Evolutionary conservation across 164 flowering plant genomes (phyloP).

Genomic region (Kingdonia uniflora): DNA sequence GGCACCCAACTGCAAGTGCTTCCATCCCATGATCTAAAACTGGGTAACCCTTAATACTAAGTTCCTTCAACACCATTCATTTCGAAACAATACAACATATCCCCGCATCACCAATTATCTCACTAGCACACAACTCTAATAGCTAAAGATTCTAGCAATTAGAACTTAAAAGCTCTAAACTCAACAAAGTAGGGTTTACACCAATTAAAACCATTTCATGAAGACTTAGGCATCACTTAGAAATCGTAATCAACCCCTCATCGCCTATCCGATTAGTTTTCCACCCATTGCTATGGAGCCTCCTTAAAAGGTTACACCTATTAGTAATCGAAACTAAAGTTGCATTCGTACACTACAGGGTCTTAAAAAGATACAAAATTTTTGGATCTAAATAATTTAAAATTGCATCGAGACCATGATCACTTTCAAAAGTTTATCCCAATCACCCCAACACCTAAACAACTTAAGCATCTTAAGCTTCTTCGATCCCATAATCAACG

Average conservation of each 20-base stretch:
- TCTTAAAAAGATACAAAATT: slow-evolving; percentile 56
- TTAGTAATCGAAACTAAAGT: slow-evolving; percentile 47
- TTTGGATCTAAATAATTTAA: slow-evolving; percentile 46
- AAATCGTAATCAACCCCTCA: slow-evolving; percentile 57
- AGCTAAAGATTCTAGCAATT: slow-evolving; percentile 56
- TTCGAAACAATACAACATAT: slow-evolving; percentile 57
- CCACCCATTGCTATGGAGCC: slow-evolving; percentile 88
- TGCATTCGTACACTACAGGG: slow-evolving; percentile 54
- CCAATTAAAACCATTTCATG: slow-evolving; percentile 76
- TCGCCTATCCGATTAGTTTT: slow-evolving; percentile 70
- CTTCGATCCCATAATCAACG: slow-evolving; percentile 42
- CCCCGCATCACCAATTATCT: slow-evolving; percentile 60
- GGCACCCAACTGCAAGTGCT: slow-evolving; percentile 68
- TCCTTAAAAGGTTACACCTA: slow-evolving; percentile 49
- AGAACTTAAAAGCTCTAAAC: slow-evolving; percentile 43
- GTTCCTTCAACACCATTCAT: slow-evolving; percentile 59
- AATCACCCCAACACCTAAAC: slow-evolving; percentile 64
- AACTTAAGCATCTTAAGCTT: slow-evolving; percentile 49
- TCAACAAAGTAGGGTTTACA: slow-evolving; percentile 44
- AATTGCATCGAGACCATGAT: slow-evolving; percentile 47
- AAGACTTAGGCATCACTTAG: slow-evolving; percentile 39
- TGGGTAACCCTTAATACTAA: slow-evolving; percentile 72
- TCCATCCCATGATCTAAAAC: slow-evolving; percentile 64
- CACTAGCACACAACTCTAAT: slow-evolving; percentile 73
- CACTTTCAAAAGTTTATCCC: slow-evolving; percentile 61